A percentile compares a stretch with the other conserved stretches of the same genome.
Evolutionary conservation across 192 early-diverging fungal genomes (phyloP).

Genomic region (Geranomyces variabilis): DNA sequence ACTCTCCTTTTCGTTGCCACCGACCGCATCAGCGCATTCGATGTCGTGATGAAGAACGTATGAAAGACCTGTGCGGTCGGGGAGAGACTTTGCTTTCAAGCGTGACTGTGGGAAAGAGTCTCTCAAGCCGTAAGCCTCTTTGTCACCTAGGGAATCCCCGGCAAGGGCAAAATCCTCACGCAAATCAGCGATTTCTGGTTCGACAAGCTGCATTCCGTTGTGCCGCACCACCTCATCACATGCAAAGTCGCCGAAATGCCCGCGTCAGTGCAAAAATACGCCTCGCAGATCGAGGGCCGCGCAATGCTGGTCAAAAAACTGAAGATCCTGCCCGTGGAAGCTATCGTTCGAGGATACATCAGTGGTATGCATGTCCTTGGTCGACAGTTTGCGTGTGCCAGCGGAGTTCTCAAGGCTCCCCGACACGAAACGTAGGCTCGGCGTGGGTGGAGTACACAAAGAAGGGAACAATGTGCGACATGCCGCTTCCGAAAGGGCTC

Average conservation of each 20-base stretch:
- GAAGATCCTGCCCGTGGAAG: slow-evolving; percentile 92
- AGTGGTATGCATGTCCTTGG: slow-evolving; percentile 65
- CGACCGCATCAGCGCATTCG: slow-evolving; percentile 96
- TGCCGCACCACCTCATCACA: slow-evolving; percentile 97
- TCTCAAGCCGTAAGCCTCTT: no score
- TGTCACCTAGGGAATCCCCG: slow-evolving; percentile 80
- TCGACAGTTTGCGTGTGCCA: neutral
- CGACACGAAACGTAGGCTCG: slow-evolving; percentile 65
- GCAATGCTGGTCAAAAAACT: slow-evolving; percentile 91
- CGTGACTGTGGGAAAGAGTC: no score
- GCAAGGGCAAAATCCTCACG: slow-evolving; percentile 97
- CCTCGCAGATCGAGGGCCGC: slow-evolving; percentile 83
- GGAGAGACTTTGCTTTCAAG: no score
- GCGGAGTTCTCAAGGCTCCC: neutral
- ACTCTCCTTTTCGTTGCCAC: slow-evolving; percentile 95
- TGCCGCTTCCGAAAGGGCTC: slow-evolving; percentile 77
- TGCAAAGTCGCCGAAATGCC: slow-evolving; percentile 94
- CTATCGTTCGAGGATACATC: slow-evolving; percentile 98
- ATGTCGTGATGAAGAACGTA: slow-evolving; percentile 98
- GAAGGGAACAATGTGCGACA: slow-evolving; percentile 92
- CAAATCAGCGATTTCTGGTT: slow-evolving; percentile 98
- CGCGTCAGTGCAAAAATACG: slow-evolving; percentile 81
- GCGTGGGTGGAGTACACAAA: slow-evolving; percentile 95
- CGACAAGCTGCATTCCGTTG: slow-evolving; percentile 78
- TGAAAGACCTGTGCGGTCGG: neutral